phyloP scores from a whole-genome alignment of 2,329 filamentous ascomycete species.

The Rosellinia necatrix region DNA sequence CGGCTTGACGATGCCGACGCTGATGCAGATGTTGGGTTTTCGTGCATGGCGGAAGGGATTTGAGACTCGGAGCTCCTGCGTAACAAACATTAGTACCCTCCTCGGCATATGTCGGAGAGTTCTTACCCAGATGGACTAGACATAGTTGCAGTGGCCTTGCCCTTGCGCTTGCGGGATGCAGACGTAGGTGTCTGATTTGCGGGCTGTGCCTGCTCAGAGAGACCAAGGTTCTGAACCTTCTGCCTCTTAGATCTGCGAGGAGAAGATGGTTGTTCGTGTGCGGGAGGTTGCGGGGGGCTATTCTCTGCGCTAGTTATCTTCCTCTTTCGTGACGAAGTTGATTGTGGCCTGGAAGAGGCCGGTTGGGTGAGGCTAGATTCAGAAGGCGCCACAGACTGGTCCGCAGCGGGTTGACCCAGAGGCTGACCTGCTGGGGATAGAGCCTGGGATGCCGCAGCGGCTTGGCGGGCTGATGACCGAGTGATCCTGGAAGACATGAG shows the following conservation, averaged over 20 bases:
- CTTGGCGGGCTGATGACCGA: slow-evolving; percentile 91
- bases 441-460: slow-evolving; percentile 74
- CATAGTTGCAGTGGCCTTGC: slow-evolving; percentile 68
- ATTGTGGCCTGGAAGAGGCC: slow-evolving; percentile 46
- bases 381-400: slow-evolving; percentile 49
- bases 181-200: slow-evolving; percentile 41
- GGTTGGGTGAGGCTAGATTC: slow-evolving; percentile 44
- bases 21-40: slow-evolving; percentile 57
- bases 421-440: slow-evolving; percentile 49
- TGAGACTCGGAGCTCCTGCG: slow-evolving; percentile 58
- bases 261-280: slow-evolving; percentile 43
- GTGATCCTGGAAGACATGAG: slow-evolving; percentile 98
- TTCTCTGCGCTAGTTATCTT: slow-evolving; percentile 64
- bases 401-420: slow-evolving; percentile 47
- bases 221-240: slow-evolving; percentile 60
- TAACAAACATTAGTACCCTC: slow-evolving; percentile 29
- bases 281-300: slow-evolving; percentile 45
- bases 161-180: slow-evolving; percentile 60
- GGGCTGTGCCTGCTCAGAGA: slow-evolving; percentile 32
- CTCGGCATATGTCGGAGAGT: slow-evolving; percentile 33
- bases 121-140: slow-evolving; percentile 70
- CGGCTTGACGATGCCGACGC: slow-evolving; percentile 64
- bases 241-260: slow-evolving; percentile 72
- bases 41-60: slow-evolving; percentile 66
- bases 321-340: slow-evolving; percentile 67